These are phyloP conservation scores for Lathyrus tuberosus DNA, from an alignment of 306 rosid species.

Conservation along the genomic window DNA sequence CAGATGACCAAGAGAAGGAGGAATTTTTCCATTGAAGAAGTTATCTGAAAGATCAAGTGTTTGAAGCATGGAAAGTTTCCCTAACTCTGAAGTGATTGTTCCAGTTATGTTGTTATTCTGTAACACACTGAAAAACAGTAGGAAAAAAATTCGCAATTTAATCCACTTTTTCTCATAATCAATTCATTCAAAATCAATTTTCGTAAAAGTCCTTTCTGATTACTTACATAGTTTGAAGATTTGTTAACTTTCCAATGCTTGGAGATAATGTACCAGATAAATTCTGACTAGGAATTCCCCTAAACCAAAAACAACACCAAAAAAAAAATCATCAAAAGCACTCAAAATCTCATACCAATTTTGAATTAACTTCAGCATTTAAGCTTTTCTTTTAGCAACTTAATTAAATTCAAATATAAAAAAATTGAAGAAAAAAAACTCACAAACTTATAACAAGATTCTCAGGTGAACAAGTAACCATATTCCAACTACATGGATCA, in stretches of 20 bases:
- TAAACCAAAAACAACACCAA: slow-evolving; percentile 44
- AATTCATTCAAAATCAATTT: neutral
- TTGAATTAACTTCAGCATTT: neutral
- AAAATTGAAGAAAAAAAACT: slow-evolving; percentile 46
- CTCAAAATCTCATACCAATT: neutral
- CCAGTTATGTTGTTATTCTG: slow-evolving; percentile 94
- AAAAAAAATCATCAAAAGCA: no score
- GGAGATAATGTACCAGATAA: slow-evolving; percentile 82
- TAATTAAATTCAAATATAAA: slow-evolving; percentile 36
- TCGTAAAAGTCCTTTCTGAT: neutral
- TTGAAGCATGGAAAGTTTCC: slow-evolving; percentile 74
- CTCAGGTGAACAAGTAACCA: slow-evolving; percentile 92
- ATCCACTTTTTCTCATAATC: neutral
- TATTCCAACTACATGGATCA: slow-evolving; percentile 99
- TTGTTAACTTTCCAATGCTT: slow-evolving; percentile 90
- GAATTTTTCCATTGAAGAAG: slow-evolving; percentile 71
- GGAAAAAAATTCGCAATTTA: neutral
- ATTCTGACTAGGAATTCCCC: slow-evolving; percentile 95
- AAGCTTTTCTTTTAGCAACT: slow-evolving; percentile 32
- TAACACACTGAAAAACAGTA: slow-evolving; percentile 62
- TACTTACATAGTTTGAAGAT: slow-evolving; percentile 91
- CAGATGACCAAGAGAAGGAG: slow-evolving; percentile 67
- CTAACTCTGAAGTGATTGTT: slow-evolving; percentile 72
- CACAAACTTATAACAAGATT: slow-evolving; percentile 80
- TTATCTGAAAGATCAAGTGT: slow-evolving; percentile 89